Evolutionary conservation across 768 basidiomycete species (phyloP), one percentile per base, ranked within the genome.

Genomic region (Rickenella mellea): DNA sequence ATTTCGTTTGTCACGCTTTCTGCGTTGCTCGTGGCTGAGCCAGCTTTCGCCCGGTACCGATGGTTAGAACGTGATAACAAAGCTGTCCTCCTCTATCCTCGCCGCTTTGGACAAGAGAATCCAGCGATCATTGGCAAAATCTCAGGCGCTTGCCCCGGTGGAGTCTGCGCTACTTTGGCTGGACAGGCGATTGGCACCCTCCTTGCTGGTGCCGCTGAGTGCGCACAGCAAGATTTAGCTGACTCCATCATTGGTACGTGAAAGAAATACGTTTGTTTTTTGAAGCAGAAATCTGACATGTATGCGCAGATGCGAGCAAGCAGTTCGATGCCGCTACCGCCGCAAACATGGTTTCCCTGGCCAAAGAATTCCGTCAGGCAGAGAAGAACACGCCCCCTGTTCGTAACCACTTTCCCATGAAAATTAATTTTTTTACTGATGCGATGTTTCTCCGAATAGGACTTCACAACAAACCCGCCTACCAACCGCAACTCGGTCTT

Each of bases 361-460:
- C 75, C 12, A 48, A 64, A 8, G 68, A 73, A 51, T 75, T 74
- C 52, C 70, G 74, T 35, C 70, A 74, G 48, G 65, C 55, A 0
- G 76, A 77, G 61, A 78, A 75, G 63, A 77, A 78, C 54, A 76
- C 75, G 1, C 73, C 72, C 50, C 74, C 74, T 28, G 74, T 73
- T 49, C 42, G 64, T 47, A 6, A 29, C 21, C 50, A 17, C 25
- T 21, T 40, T 42, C 27, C 26, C 5, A 30, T 30, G 20, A 11
- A 17, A 27, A 15, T 33, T 6, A n/a, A n/a, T n/a, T 15, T 40
- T 15, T 22, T 10, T 15, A 40, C 26, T 40, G 5, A 24, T 14
- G 27, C 14, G 33, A 21, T 32, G n/a, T 21, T 28, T 42, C 14
- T 33, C 22, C 5, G 22, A n/a, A 24, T 39, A 76, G 71, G 74